Conservation (phyloP, 192 early-diverging fungal genomes). For the Coemansia sp. region DNA sequence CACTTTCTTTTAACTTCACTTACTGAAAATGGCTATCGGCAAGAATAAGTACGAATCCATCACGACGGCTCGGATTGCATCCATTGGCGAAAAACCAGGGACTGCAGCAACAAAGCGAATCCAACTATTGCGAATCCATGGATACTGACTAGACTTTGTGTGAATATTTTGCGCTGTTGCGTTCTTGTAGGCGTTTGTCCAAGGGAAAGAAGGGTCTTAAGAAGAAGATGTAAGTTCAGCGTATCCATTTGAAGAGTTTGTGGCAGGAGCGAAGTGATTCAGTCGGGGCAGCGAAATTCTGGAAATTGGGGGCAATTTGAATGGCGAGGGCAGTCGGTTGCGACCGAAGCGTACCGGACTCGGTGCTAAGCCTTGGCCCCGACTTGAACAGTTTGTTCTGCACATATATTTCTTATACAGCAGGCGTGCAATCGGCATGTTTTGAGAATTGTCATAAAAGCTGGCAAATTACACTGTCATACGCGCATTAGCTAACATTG, state of each 20-base stretch:
- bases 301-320: no score
- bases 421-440: no score
- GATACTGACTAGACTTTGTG: background rate
- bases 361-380: no score
- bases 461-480: no score
- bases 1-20: background rate
- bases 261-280: background rate
- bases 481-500: no score
- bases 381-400: no score
- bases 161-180: background rate
- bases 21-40: slow-evolving; percentile 64
- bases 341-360: no score
- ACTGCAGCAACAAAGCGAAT: slow-evolving; percentile 4
- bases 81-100: slow-evolving; percentile 12
- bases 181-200: slow-evolving; percentile 78
- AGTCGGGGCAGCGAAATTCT: no score
- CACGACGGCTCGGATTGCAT: slow-evolving; percentile 7
- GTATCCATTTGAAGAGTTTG: slow-evolving; percentile 21
- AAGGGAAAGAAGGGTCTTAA: slow-evolving; percentile 99
- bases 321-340: no score
- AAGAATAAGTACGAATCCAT: slow-evolving; percentile 74
- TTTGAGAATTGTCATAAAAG: no score
- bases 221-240: slow-evolving; percentile 75
- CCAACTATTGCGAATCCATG: slow-evolving; percentile 12
- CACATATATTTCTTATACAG: no score